Percentiles rank a stretch among this genome's conserved stretches.
phyloP scores from a whole-genome alignment of 345 rosid genomes.

The Euphorbia peplus region DNA sequence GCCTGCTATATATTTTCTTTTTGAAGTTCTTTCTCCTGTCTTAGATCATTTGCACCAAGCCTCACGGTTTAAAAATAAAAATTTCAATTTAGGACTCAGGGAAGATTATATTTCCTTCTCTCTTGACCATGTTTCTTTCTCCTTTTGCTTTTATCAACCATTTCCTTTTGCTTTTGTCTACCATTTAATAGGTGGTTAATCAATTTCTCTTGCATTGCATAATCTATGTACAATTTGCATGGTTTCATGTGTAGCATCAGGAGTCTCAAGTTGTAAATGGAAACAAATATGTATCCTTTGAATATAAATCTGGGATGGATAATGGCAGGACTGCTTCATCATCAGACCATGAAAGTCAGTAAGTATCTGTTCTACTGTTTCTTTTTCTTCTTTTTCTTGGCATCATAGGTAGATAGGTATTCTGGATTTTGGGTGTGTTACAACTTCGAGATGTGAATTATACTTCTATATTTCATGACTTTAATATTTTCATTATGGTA shows the following conservation, averaged over 20 bases:
- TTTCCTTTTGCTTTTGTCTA: not conserved
- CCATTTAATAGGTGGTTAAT: not conserved
- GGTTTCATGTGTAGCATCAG: conserved; percentile 66
- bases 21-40: not conserved
- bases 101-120: not conserved
- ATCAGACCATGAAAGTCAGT: conserved; percentile 97
- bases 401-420: conserved; percentile 6
- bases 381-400: conserved; percentile 11
- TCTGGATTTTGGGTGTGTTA: not conserved
- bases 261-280: conserved; percentile 76
- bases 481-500: conserved; percentile 1
- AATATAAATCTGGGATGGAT: conserved; percentile 93
- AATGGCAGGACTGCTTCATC: conserved; percentile 88
- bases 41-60: not conserved
- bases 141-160: not conserved
- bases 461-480: not conserved
- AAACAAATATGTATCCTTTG: conserved; percentile 85
- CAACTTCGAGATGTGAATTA: not conserved
- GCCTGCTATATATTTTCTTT: not conserved
- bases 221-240: conserved; percentile 15
- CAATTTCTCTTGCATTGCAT: conserved; percentile 12
- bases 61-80: no score
- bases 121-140: not conserved
- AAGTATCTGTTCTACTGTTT: conserved; percentile 42
- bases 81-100: not conserved